Evolutionary conservation across 768 basidiomycete genomes (phyloP), one percentile per base, ranked within the genome.

Genomic region (Lactarius evosmus): DNA sequence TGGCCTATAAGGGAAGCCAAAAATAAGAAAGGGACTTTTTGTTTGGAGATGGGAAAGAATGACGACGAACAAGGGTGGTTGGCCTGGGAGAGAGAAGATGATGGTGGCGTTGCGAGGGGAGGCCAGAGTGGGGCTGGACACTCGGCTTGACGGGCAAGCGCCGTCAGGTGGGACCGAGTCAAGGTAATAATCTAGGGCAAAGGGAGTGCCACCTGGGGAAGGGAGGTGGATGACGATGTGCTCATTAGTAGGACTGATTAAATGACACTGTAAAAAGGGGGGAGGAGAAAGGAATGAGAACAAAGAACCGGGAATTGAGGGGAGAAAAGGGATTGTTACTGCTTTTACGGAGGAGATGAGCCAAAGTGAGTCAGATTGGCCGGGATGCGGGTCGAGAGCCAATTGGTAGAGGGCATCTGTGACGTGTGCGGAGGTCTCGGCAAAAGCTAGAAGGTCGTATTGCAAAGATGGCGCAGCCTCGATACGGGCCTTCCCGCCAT

Each of bases 181-280:
- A 27, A 91, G 77, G 69, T 88, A 89, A 72, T 91, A 88, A 71
- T 91, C 86, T 58, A 92, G 70, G 51, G 86, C 82, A 71, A 83
- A 84, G n/a, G 87, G 85, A 59, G 73, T 72, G 51, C 77, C 75
- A 29, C 74, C 77, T 17, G 76, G 70, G 27, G 70, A 66, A 63
- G 75, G 72, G 59, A 83, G 67, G 71, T 89, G 87, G 19, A 93
- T 72, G 51, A 81, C 72, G 64, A 93, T 71, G 30, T 79, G 76
- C 57, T 91, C 87, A 40, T 82, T 75, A 19, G 81, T 79, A 55
- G 78, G 75, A 62, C 74, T 72, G n/a, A 76, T 71, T 16, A 93
- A 77, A 73, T 90, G 84, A 73, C 91, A 93, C 91, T 93, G 62
- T 40, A 49, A 49, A 49, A 49, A 49, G 5, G 7, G 44, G 50